Evolutionary conservation across 257 asterid genomes (phyloP), one percentile per base, ranked within the genome.

Genomic region (Salvia splendens): DNA sequence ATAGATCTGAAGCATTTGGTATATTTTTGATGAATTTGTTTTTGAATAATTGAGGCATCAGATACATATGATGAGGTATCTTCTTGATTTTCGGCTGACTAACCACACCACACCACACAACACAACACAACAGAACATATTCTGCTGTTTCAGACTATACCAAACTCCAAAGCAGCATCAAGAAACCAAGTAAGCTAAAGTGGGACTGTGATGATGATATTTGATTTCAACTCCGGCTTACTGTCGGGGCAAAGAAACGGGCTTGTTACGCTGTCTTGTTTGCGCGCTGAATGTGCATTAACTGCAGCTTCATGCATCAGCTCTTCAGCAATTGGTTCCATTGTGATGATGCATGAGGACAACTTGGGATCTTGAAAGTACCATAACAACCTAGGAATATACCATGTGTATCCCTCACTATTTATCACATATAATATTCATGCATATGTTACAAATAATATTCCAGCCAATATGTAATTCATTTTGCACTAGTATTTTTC

Each of bases 41-140:
- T 16, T 32, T 32, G 20, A 28, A 33, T 54, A 46, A 52, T 41
- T 20, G 41, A 32, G 55, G 72, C 63, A 68, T 68, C 73, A 43
- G 54, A 51, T 61, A 61, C 58, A 69, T 61, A n/a, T 38, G 62
- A 38, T 61, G 74, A 48, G 38, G 49, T 3, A 45, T 61, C 42
- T 52, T 7, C 46, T 51, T 5, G 4, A 55, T 6, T 72, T 8
- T n/a, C 12, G 17, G 10, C 40, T 71, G 60, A 43, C 51, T 43
- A 33, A 60, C 33, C 46, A 36, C 28, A 40, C 45, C 2, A 33
- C 38, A 33, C 38, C 2, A 5, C 38, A 4, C 45, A 33, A 33
- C 38, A 33, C 38, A 33, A 5, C 38, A 33, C 45, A 7, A 40
- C 45, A 5, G 69, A 41, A 73, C 73, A 65, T 58, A 66, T 72